Conservation (phyloP, 371 early-diverging fungal species). For the Actinomortierella ambigua region DNA sequence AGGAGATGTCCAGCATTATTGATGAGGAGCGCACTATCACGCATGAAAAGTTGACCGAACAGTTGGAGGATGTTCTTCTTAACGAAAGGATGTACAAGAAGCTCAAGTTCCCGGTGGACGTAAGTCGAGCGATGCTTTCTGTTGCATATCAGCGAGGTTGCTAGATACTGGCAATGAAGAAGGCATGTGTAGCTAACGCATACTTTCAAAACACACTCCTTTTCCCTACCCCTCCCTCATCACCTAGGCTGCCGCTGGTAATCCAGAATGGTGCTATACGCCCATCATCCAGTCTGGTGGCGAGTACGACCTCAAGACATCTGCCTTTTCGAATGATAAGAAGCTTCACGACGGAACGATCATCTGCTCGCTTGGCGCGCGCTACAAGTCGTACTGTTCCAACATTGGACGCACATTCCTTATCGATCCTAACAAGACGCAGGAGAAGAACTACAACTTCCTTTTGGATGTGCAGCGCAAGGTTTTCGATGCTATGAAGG, state of each 20-base stretch:
- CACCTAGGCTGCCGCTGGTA: slow-evolving; percentile 45
- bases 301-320: slow-evolving; percentile 84
- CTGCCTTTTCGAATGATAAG: slow-evolving; percentile 76
- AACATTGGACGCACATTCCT: slow-evolving; percentile 93
- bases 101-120: slow-evolving; percentile 75
- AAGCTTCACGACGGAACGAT: slow-evolving; percentile 87
- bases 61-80: slow-evolving; percentile 72
- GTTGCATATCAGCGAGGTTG: background rate
- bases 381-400: slow-evolving; percentile 94
- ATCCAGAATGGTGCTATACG: slow-evolving; percentile 91
- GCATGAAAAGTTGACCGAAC: slow-evolving; percentile 85
- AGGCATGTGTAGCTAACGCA: no score
- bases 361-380: slow-evolving; percentile 89
- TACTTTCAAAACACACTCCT: no score
- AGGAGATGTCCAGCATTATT: slow-evolving; percentile 83
- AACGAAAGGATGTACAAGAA: slow-evolving; percentile 70
- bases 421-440: slow-evolving; percentile 88
- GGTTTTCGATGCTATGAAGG: slow-evolving; percentile 69
- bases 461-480: slow-evolving; percentile 83
- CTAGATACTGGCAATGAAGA: background rate
- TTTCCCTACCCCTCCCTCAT: background rate
- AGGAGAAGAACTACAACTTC: slow-evolving; percentile 92
- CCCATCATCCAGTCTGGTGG: slow-evolving; percentile 98
- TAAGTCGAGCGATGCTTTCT: slow-evolving; percentile 31
- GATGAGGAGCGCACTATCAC: slow-evolving; percentile 89